These are phyloP conservation scores for Globisporangium ultimum DNA, from an alignment of 352 stramenopile genomes.

Conservation along the genomic window DNA sequence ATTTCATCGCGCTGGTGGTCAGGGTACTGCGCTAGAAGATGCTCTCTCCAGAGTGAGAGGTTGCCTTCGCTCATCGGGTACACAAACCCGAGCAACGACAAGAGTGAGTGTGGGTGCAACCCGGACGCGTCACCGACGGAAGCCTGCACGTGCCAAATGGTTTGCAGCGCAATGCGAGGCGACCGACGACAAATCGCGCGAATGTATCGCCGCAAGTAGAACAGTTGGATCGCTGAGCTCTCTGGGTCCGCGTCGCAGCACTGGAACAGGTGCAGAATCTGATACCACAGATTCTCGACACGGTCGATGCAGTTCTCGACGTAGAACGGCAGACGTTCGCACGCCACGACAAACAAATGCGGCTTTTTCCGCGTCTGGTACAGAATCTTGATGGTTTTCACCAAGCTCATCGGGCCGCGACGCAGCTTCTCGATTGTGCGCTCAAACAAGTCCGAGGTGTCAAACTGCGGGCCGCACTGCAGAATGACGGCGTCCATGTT, in stretches of 20 bases:
- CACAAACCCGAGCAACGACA: conserved; percentile 59
- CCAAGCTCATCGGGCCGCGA: conserved; percentile 60
- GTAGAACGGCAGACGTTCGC: conserved; percentile 68
- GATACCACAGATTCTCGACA: conserved; percentile 77
- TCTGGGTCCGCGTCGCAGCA: conserved; percentile 57
- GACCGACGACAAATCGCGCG: conserved; percentile 67
- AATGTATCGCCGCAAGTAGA: conserved; percentile 66
- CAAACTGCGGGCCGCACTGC: conserved; percentile 16
- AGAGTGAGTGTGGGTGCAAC: conserved; percentile 56
- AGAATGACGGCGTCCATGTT: conserved; percentile 30
- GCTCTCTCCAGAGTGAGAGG: conserved; percentile 49
- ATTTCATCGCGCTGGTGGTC: conserved; percentile 54
- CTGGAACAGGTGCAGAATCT: conserved; percentile 75
- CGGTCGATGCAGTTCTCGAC: conserved; percentile 71
- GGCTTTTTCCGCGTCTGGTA: conserved; percentile 74
- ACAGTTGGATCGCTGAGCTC: conserved; percentile 46
- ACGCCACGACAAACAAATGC: conserved; percentile 59
- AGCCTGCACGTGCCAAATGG: conserved; percentile 77
- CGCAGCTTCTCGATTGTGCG: conserved; percentile 52
- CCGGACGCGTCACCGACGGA: conserved; percentile 50
- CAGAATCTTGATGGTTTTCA: conserved; percentile 74
- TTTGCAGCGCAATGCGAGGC: conserved; percentile 70
- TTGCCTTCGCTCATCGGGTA: conserved; percentile 33
- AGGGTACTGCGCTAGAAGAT: conserved; percentile 55
- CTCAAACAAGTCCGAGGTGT: conserved; percentile 28